A percentile compares a stretch with the other conserved stretches of the same genome.
Conservation (phyloP, 305 asterid genomes). For the Vinca major region DNA sequence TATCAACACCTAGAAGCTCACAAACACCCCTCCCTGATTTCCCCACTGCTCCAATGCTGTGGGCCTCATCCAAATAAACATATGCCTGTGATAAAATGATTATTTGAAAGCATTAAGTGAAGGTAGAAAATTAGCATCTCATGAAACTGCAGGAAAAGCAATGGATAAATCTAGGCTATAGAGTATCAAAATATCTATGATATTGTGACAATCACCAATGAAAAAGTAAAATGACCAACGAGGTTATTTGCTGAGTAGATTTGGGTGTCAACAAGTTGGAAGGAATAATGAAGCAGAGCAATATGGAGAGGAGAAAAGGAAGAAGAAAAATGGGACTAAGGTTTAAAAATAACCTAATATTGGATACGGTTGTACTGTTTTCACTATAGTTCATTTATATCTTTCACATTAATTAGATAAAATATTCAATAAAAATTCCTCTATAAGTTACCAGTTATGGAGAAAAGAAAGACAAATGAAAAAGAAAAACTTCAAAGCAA, state of each 20-base stretch:
- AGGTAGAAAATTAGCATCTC: slow-evolving; percentile 6
- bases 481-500: background rate
- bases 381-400: background rate
- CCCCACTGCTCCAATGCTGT: slow-evolving; percentile 98
- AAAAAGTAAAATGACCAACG: background rate
- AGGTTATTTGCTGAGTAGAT: background rate
- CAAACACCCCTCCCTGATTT: slow-evolving; percentile 96
- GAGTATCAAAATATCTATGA: background rate
- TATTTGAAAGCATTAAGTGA: slow-evolving; percentile 1
- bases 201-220: background rate
- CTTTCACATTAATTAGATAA: background rate
- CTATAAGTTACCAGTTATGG: background rate
- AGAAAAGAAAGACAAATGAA: background rate
- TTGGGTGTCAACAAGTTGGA: background rate
- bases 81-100: slow-evolving; percentile 45
- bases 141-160: background rate
- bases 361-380: background rate
- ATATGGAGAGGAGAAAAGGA: background rate
- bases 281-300: background rate
- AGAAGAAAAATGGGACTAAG: background rate
- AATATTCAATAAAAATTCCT: background rate
- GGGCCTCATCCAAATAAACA: slow-evolving; percentile 95
- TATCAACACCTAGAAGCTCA: slow-evolving; percentile 93
- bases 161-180: background rate
- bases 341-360: background rate